Evolutionary conservation across 768 basidiomycete species (phyloP).

Genomic region (Tephrocybe sp.): DNA sequence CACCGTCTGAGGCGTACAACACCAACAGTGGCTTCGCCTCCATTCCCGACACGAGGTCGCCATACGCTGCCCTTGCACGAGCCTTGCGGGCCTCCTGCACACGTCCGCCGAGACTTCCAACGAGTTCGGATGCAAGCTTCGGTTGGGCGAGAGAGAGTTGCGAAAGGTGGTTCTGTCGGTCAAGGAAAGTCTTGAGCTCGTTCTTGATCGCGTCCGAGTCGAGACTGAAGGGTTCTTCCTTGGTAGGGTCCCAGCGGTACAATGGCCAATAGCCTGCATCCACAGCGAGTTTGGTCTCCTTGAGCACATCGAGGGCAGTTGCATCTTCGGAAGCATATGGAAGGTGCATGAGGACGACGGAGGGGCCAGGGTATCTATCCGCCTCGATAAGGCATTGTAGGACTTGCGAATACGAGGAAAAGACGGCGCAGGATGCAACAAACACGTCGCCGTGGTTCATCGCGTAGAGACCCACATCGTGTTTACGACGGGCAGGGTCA

Average conservation of each 20-base stretch:
- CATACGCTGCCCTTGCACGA: conserved; percentile 81
- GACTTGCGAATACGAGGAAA: conserved; percentile 93
- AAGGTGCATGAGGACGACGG: conserved; percentile 90
- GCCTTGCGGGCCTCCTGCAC: conserved; percentile 80
- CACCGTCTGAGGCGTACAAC: conserved; percentile 94
- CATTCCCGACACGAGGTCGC: conserved; percentile 75
- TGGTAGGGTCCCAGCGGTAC: conserved; percentile 94
- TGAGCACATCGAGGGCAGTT: conserved; percentile 84
- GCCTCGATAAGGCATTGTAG: conserved; percentile 90
- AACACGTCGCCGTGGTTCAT: conserved; percentile 98
- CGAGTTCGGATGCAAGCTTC: conserved; percentile 76
- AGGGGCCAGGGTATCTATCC: conserved; percentile 85
- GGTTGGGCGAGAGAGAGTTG: conserved; percentile 85
- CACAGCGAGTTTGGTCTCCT: conserved; percentile 96
- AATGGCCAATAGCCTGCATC: conserved; percentile 97
- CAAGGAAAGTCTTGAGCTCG: conserved; percentile 90
- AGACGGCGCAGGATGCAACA: conserved; percentile 93
- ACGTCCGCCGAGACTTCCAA: conserved; percentile 79
- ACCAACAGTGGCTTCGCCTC: conserved; percentile 88
- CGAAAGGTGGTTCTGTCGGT: conserved; percentile 93
- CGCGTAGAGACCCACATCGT: conserved; percentile 95
- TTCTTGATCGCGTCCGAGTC: conserved; percentile 94
- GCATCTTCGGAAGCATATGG: conserved; percentile 80
- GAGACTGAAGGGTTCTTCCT: conserved; percentile 84
- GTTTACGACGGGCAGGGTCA: conserved; percentile 80